Evolutionary conservation across 805 yeast genomes (phyloP).

Genomic region (Wickerhamiella galacta): DNA sequence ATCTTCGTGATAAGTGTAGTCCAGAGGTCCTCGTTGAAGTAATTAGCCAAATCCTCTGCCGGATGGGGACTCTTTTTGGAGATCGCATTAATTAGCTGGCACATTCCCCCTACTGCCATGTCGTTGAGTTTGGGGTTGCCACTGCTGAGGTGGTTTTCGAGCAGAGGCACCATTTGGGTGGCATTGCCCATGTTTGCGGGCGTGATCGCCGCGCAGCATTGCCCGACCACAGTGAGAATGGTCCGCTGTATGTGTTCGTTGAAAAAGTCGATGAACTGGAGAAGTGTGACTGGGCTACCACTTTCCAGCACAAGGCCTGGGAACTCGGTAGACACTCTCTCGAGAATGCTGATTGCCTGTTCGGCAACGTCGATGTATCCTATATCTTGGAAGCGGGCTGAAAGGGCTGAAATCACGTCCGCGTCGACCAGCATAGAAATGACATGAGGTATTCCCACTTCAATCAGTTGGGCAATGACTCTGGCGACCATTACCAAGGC

Average conservation of each 20-base stretch:
- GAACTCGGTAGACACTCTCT: constrained; percentile 20
- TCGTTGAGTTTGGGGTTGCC: constrained; percentile 9
- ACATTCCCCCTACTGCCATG: constrained; percentile 7
- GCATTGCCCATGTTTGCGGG: constrained; percentile 25
- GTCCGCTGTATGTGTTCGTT: constrained; percentile 79
- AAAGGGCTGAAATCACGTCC: constrained; percentile 49
- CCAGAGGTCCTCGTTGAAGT: constrained; percentile 6
- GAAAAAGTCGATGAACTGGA: constrained; percentile 71
- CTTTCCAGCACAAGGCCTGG: constrained; percentile 27
- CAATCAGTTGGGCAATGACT: constrained; percentile 65
- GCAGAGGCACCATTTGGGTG: constrained; percentile 7
- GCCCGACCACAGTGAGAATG: constrained; percentile 56
- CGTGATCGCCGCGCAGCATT: constrained; percentile 39
- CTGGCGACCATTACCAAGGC: constrained; percentile 72
- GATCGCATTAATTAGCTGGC: constrained; percentile 10
- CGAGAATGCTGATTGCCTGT: constrained; percentile 42
- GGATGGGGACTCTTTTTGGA: constrained; percentile 6
- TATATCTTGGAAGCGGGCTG: constrained; percentile 52
- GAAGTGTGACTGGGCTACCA: constrained; percentile 47
- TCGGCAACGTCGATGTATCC: constrained; percentile 83
- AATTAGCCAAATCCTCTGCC: constrained; percentile 5
- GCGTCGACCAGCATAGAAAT: constrained; percentile 44
- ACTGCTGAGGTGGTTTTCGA: constrained; percentile 4
- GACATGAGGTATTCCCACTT: constrained; percentile 45
- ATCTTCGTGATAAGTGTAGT: constrained; percentile 5